phyloP scores from a whole-genome alignment of 805 yeast species.

The Trichomonascus vanleenenianus region DNA sequence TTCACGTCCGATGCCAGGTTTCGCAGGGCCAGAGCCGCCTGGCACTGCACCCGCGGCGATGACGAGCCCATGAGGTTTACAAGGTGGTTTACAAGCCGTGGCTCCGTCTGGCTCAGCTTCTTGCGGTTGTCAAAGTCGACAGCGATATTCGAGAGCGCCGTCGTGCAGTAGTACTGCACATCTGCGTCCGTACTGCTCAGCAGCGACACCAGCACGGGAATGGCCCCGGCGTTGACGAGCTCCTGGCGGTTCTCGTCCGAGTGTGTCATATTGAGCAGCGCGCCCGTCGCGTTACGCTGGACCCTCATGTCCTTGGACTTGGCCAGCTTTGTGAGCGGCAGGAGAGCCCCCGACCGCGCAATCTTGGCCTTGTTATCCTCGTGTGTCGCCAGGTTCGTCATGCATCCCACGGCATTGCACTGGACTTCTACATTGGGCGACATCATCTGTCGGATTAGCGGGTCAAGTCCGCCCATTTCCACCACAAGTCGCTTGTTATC shows the following conservation, averaged over 20 bases:
- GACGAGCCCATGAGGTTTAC: slow-evolving; percentile 90
- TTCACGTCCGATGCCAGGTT: slow-evolving; percentile 94
- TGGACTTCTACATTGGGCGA: slow-evolving; percentile 95
- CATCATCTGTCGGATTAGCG: slow-evolving; percentile 95
- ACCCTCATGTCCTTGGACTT: slow-evolving; percentile 92
- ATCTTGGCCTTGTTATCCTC: slow-evolving; percentile 95
- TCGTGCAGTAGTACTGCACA: slow-evolving; percentile 96
- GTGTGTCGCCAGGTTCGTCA: slow-evolving; percentile 94
- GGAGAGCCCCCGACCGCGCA: slow-evolving; percentile 92
- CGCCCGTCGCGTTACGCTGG: slow-evolving; percentile 98
- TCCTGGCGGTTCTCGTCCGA: slow-evolving; percentile 94
- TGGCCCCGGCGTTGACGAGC: slow-evolving; percentile 95
- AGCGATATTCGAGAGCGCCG: slow-evolving; percentile 94
- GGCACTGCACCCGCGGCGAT: slow-evolving; percentile 94
- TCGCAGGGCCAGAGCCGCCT: slow-evolving; percentile 92
- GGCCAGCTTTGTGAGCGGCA: slow-evolving; percentile 90
- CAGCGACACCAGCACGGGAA: slow-evolving; percentile 86
- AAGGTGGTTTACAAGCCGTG: slow-evolving; percentile 78
- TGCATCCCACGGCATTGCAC: slow-evolving; percentile 98
- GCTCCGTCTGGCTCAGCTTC: slow-evolving; percentile 84
- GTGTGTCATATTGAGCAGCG: slow-evolving; percentile 95
- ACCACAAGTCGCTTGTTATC: slow-evolving; percentile 90
- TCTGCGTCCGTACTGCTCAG: slow-evolving; percentile 86
- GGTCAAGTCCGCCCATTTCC: slow-evolving; percentile 97
- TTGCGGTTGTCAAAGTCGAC: slow-evolving; percentile 90